phyloP scores from a whole-genome alignment of 1,284 basidiomycete species.

The Mycena citricolor region DNA sequence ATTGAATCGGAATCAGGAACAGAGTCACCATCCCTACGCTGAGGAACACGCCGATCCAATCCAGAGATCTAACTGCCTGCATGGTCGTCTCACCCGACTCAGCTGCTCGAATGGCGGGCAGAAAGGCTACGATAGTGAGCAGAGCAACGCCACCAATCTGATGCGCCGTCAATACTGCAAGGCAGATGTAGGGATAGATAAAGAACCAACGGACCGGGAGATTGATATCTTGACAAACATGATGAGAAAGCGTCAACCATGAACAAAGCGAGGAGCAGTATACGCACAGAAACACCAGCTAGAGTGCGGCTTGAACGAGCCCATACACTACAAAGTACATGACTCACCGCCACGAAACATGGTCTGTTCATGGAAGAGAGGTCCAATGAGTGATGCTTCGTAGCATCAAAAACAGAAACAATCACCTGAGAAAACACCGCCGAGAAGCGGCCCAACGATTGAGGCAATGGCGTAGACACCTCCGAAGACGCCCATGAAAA shows the following conservation, averaged over 20 bases:
- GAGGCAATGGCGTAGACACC: slow-evolving; percentile 22
- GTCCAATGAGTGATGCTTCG: background rate
- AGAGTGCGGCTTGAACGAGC: background rate
- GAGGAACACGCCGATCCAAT: slow-evolving; percentile 21
- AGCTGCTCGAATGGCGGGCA: slow-evolving; percentile 4
- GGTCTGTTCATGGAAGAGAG: slow-evolving; percentile 10
- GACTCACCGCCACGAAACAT: slow-evolving; percentile 19
- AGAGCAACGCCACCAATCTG: slow-evolving; percentile 16
- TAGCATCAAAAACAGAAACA: background rate
- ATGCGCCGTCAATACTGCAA: background rate
- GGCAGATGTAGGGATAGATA: background rate
- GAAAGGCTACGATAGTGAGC: slow-evolving; percentile 4
- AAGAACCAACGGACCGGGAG: slow-evolving; percentile 13
- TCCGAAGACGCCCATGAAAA: slow-evolving; percentile 21
- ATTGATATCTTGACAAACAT: slow-evolving; percentile 13
- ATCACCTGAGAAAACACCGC: slow-evolving; percentile 22
- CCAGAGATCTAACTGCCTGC: slow-evolving; percentile 7
- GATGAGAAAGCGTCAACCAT: background rate
- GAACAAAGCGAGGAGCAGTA: too few relatives aligned
- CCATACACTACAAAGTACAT: background rate
- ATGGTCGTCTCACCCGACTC: background rate
- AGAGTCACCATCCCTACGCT: slow-evolving; percentile 12
- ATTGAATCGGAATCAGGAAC: slow-evolving; percentile 22
- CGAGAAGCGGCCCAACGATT: slow-evolving; percentile 21
- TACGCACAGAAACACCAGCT: slow-evolving; percentile 25